Evolutionary conservation across 805 yeast species (phyloP).

Genomic region (Hanseniaspora hatyaiensis): DNA sequence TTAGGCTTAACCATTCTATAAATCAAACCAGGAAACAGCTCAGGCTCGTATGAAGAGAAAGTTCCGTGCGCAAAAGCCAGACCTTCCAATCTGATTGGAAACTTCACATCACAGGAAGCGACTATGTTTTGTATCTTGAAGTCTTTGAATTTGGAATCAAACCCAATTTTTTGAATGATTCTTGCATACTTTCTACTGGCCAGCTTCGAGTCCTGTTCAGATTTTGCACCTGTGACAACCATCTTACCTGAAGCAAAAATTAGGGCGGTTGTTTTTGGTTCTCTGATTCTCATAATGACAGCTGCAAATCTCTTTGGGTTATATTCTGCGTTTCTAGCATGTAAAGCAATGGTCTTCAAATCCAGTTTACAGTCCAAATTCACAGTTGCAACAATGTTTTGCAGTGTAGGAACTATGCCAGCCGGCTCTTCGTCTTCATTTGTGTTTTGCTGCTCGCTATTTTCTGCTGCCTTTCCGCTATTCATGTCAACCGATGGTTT

Average conservation of each 20-base stretch:
- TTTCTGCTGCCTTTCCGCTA: conserved; percentile 5
- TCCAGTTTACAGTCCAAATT: conserved; percentile 92
- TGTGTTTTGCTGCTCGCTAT: conserved; percentile 18
- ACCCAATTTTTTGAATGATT: conserved; percentile 93
- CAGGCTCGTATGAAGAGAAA: conserved; percentile 97
- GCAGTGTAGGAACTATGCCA: conserved; percentile 88
- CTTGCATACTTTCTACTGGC: conserved; percentile 97
- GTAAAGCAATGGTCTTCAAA: conserved; percentile 91
- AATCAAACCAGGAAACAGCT: conserved; percentile 92
- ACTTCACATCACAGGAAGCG: conserved; percentile 96
- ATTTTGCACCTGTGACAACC: conserved; percentile 99
- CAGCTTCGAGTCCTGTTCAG: conserved; percentile 95
- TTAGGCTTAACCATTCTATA: conserved; percentile 99
- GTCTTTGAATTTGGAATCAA: conserved; percentile 94
- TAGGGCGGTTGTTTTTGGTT: conserved; percentile 94
- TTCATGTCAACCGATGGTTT: background rate
- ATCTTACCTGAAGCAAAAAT: conserved; percentile 97
- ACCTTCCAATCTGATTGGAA: conserved; percentile 94
- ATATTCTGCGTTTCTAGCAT: conserved; percentile 97
- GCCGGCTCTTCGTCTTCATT: conserved; percentile 66
- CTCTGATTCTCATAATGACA: conserved; percentile 97
- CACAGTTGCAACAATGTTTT: conserved; percentile 95
- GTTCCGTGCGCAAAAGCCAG: conserved; percentile 96
- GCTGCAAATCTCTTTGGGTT: conserved; percentile 99
- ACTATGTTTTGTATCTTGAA: conserved; percentile 97